Evolutionary conservation across 2,329 filamentous ascomycete species (phyloP), one percentile per base, ranked within the genome.

Genomic region (Ophiocordyceps robertsii): DNA sequence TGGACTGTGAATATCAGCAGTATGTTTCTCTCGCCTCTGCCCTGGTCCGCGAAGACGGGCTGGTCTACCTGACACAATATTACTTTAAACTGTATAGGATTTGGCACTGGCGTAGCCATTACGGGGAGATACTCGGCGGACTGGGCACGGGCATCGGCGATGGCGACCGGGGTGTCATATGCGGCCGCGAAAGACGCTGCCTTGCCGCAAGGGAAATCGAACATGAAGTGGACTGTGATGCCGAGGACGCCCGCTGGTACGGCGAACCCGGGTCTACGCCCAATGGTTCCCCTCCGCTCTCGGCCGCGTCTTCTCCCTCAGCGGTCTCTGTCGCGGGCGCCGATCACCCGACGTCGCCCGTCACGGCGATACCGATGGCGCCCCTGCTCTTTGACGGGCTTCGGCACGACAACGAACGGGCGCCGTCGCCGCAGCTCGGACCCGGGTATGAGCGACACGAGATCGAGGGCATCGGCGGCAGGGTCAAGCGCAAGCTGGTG

Each of bases 81-180:
- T 6, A 27, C 24, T 27, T 27, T 6, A 27, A 27, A 27, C 10
- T 19, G 4, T 12, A 9, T 38, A 79, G 75, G 4, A 85, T 89
- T 43, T 95, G 89, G 88, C 83, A 78, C 47, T 95, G 89, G 89
- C 80, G 89, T 40, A 85, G 77, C 35, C 78, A 86, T 21, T 95
- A 95, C 58, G 82, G 81, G 14, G 83, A 86, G 49, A 79, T 86
- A 0, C 82, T 89, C 3, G 80, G 79, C 17, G 85, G 86, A 3
- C 70, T 93, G 0, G 87, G 88, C 21, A 89, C 84, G 0, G 89
- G 89, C 6, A 86, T 94, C 29, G 87, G 88, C 37, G 86, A 94
- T 52, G 88, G 87, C 29, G 81, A 88, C 53, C 82, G 90, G 52
- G 89, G 88, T 29, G 87, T 95, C 13, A 80, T 86, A 48, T 96